These are phyloP conservation scores for Trametes meyenii DNA, from an alignment of 768 basidiomycete species.

Conservation along the genomic window DNA sequence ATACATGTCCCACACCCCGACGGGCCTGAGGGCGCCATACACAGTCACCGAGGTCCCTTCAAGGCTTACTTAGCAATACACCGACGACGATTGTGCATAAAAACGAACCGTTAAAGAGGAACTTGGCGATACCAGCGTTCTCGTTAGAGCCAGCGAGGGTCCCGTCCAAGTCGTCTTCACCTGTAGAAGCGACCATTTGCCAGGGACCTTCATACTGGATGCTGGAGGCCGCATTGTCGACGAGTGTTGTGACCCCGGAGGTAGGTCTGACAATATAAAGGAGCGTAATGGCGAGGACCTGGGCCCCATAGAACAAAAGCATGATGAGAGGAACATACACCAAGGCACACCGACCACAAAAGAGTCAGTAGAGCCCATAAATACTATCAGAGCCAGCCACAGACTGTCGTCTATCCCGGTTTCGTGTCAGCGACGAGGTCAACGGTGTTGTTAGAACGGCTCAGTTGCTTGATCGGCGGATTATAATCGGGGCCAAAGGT, in stretches of 20 bases:
- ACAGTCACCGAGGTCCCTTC: conserved; percentile 6
- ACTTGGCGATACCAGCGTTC: neutral
- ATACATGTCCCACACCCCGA: conserved; percentile 3
- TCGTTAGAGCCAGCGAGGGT: neutral
- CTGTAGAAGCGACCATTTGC: neutral
- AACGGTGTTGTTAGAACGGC: no score
- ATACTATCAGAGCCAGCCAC: neutral
- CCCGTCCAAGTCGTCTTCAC: neutral
- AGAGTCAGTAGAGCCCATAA: neutral
- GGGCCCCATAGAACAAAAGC: neutral
- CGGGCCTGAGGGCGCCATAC: conserved; percentile 4
- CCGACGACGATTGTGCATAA: neutral
- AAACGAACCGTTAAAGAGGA: conserved; percentile 1
- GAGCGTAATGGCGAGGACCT: neutral
- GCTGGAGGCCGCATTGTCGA: neutral
- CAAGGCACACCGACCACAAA: neutral
- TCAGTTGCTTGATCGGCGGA: no score
- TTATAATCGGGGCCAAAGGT: no score
- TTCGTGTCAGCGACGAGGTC: no score
- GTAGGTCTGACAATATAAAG: neutral
- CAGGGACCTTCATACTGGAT: neutral
- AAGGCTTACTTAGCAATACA: neutral
- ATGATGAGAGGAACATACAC: neutral
- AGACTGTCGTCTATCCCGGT: no score
- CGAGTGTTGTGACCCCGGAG: neutral